phyloP scores from a whole-genome alignment of 305 asterid genomes.

The Solanum chacoense region DNA sequence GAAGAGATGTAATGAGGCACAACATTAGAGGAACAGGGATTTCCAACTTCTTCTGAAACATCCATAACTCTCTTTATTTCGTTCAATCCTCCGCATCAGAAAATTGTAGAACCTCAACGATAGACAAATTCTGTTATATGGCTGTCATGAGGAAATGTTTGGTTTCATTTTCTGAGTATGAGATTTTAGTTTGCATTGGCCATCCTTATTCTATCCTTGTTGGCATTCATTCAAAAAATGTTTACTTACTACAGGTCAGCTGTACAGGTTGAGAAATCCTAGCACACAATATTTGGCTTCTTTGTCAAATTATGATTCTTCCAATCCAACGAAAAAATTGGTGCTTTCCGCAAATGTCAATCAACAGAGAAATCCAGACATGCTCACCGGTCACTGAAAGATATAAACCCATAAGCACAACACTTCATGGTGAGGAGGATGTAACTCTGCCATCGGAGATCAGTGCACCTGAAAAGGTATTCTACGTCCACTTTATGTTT shows the following conservation, averaged over 20 bases:
- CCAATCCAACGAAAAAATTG: slow-evolving; percentile 75
- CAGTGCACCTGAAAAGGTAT: slow-evolving; percentile 32
- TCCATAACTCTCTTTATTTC: neutral
- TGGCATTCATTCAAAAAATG: neutral
- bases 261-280: slow-evolving; percentile 75
- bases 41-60: neutral
- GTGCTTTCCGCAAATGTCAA: slow-evolving; percentile 63
- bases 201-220: neutral
- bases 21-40: neutral
- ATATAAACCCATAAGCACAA: slow-evolving; percentile 27
- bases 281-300: slow-evolving; percentile 61
- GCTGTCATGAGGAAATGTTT: neutral
- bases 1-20: neutral
- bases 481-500: neutral
- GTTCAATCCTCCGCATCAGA: neutral
- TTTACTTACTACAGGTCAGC: slow-evolving; percentile 38
- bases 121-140: neutral
- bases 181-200: neutral
- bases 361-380: slow-evolving; percentile 18
- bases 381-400: slow-evolving; percentile 17
- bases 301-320: slow-evolving; percentile 51
- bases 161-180: neutral
- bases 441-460: slow-evolving; percentile 17
- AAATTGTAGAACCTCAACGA: neutral
- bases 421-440: slow-evolving; percentile 19